Evolutionary conservation across 805 yeast species (phyloP), one percentile per base, ranked within the genome.

Genomic region (Myxozyma vanderwaltii): DNA sequence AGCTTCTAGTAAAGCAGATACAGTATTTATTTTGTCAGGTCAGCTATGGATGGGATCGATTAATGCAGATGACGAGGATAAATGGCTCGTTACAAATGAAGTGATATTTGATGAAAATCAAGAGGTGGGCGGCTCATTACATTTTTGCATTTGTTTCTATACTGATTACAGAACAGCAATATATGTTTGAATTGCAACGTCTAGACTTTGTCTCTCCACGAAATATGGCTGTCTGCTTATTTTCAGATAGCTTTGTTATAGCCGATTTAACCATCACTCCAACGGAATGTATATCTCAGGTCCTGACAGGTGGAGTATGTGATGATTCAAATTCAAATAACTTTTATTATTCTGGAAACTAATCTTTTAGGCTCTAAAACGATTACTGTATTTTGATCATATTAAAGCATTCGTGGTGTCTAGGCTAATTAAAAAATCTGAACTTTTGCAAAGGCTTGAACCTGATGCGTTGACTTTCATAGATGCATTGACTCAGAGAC

Each of bases 11-110:
- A n/a, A 12, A 33, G 17, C 54, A 10, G 43, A 26, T 3, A n/a
- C 33, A 24, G 56, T 53, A 15, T 60, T 46, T 52, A 52, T 45
- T 4, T n/a, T 44, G 33, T 60, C 64, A 15, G 62, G 57, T 26
- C 29, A 24, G 6, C 50, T 60, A 12, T 57, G 61, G 58, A 36
- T 27, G n/a, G 55, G 29, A 15, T 29, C 31, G 12, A 27, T 44
- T 23, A 27, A 39, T 15, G 39, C 24, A 8, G 10, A n/a, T 8
- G 29, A 24, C 29, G 51, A 39, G 12, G 40, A 45, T 15, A 35
- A 46, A n/a, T 40, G 63, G 53, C 39, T 50, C 4, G 29, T 13
- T 5, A 48, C 36, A 12, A 49, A 60, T 24, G 55, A 39, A 27
- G 56, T 60, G 15, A 52, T 60, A 5, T 35, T 59, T 29, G 61